Evolutionary conservation across 1,284 basidiomycete species (phyloP).

Genomic region (Wallemia mellicola): DNA sequence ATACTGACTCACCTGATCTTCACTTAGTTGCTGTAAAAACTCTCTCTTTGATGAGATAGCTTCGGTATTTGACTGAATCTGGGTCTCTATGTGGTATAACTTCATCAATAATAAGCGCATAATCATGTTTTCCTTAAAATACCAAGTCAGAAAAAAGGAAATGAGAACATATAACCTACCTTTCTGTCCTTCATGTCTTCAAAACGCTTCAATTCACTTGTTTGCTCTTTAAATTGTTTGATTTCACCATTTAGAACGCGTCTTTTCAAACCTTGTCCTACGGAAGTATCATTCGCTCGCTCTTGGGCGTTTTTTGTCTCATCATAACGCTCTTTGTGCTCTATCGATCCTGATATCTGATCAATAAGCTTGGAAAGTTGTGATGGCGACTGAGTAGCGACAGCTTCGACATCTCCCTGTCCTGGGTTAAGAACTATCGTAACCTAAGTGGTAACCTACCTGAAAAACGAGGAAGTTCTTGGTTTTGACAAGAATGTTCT

Average conservation of each 20-base stretch:
- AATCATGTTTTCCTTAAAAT: neutral
- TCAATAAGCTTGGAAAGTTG: conserved; percentile 76
- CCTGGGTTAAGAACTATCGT: neutral
- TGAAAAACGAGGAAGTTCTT: conserved; percentile 99
- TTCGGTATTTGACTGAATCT: conserved; percentile 36
- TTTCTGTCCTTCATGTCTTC: conserved; percentile 40
- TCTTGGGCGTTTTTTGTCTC: conserved; percentile 61
- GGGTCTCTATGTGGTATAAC: conserved; percentile 61
- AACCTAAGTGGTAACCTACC: conserved; percentile 2
- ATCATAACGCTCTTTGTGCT: conserved; percentile 67
- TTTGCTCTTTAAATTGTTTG: conserved; percentile 91
- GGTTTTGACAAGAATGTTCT: conserved; percentile 94
- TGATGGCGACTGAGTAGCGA: conserved; percentile 76
- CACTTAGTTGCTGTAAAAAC: conserved; percentile 31
- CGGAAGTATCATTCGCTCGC: conserved; percentile 68
- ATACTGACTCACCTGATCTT: conserved; percentile 24
- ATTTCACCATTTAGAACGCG: conserved; percentile 80
- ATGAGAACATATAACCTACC: conserved; percentile 18
- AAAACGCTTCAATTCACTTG: conserved; percentile 69
- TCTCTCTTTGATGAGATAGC: conserved; percentile 42
- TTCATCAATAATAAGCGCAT: conserved; percentile 59
- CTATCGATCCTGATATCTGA: conserved; percentile 76
- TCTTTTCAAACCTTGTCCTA: conserved; percentile 74
- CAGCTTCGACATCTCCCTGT: conserved; percentile 76
- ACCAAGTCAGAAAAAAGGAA: neutral